These are phyloP conservation scores for Aspergillus aculeatus DNA, from an alignment of 2,329 filamentous ascomycete genomes.

Conservation along the genomic window DNA sequence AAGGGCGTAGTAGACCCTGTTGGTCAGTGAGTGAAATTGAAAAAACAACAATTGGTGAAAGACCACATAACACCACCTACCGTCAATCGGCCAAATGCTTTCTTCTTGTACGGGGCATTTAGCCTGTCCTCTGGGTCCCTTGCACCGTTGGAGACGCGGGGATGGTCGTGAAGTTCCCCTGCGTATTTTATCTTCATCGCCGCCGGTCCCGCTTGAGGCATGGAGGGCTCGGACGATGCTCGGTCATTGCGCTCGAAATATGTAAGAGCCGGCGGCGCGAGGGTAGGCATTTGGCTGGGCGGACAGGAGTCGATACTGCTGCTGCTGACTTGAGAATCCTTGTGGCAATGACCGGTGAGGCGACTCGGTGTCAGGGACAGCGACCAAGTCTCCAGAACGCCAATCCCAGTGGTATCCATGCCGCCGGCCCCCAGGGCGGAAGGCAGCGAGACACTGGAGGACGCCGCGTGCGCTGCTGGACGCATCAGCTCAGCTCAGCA, in stretches of 20 bases:
- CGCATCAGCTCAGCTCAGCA: not conserved
- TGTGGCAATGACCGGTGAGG: not conserved
- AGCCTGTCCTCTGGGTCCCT: not conserved
- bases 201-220: not conserved
- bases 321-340: not conserved
- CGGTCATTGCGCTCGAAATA: not conserved
- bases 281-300: not conserved
- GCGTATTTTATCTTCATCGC: constrained; percentile 2
- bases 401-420: no score
- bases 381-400: not conserved
- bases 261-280: not conserved
- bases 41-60: not conserved
- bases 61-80: not conserved
- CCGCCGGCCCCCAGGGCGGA: constrained; percentile 5
- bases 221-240: not conserved
- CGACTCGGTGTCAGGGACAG: not conserved
- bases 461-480: constrained; percentile 11
- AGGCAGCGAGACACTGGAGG: constrained; percentile 15
- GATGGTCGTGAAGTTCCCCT: constrained; percentile 1
- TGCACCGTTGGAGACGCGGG: not conserved
- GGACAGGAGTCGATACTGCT: not conserved
- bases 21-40: not conserved
- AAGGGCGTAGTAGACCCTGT: not conserved
- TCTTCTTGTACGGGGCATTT: not conserved
- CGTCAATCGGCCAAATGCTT: not conserved